Evolutionary conservation across 192 early-diverging fungal genomes (phyloP).

Genomic region (Geranomyces variabilis): DNA sequence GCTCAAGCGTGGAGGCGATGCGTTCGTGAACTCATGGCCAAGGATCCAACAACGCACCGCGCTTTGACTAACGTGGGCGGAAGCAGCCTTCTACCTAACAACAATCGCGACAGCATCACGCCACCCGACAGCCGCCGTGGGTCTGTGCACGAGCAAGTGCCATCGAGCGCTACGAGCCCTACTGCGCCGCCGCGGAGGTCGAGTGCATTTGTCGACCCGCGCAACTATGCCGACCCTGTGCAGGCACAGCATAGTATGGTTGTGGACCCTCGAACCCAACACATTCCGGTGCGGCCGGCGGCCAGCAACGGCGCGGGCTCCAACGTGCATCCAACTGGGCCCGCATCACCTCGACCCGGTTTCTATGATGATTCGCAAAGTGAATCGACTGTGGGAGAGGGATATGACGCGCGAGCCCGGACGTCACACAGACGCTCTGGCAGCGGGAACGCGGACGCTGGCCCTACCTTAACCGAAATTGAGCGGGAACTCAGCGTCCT

Average conservation of each 20-base stretch:
- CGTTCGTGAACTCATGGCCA: conserved; percentile 6
- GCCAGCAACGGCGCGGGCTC: no score
- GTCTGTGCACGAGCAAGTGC: no score
- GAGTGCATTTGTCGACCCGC: no score
- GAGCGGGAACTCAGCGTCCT: conserved; percentile 8
- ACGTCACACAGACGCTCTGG: background rate
- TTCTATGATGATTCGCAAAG: background rate
- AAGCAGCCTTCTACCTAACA: background rate
- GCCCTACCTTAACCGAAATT: conserved; percentile 1
- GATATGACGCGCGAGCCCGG: background rate
- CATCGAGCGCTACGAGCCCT: no score
- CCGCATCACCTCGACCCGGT: background rate
- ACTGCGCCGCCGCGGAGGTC: no score
- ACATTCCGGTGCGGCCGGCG: no score
- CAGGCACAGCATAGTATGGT: no score
- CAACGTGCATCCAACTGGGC: no score
- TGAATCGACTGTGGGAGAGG: background rate
- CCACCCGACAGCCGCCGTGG: no score
- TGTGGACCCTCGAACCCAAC: no score
- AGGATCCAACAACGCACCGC: conserved; percentile 2
- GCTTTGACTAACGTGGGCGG: background rate
- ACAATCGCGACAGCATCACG: no score
- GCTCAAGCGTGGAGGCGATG: background rate
- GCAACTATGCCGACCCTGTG: no score
- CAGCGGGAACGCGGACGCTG: background rate